phyloP scores from a whole-genome alignment of 2,329 filamentous ascomycete genomes.

The Claviceps fusiformis region DNA sequence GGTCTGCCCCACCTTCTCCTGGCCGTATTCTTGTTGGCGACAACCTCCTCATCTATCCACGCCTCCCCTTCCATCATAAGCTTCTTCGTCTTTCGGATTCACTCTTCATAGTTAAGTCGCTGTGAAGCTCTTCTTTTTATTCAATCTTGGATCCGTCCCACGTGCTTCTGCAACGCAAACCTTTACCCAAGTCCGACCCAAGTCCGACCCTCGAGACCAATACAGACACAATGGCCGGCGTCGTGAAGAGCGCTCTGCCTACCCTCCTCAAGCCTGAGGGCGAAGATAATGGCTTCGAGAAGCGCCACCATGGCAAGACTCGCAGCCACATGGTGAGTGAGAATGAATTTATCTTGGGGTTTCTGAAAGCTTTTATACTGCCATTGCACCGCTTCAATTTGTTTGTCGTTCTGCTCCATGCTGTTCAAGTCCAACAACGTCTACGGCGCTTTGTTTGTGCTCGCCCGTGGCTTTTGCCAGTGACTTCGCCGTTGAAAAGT shows the following conservation, averaged over 20 bases:
- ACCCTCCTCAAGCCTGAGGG: slow-evolving; percentile 62
- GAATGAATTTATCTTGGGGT: not conserved
- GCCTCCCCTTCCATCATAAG: not conserved
- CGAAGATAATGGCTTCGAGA: slow-evolving; percentile 37
- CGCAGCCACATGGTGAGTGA: slow-evolving; percentile 70
- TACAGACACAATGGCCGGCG: slow-evolving; percentile 48
- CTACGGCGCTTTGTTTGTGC: not conserved
- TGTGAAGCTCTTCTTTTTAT: not conserved
- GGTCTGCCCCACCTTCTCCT: slow-evolving; percentile 5
- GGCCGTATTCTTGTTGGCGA: not conserved
- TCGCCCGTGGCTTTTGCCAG: not conserved
- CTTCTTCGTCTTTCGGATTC: not conserved
- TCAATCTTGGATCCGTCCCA: not conserved
- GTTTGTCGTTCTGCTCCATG: not conserved
- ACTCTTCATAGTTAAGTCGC: not conserved
- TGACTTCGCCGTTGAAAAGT: not conserved
- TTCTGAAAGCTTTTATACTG: not conserved
- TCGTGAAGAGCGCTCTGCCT: slow-evolving; percentile 63
- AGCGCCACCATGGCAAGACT: slow-evolving; percentile 70
- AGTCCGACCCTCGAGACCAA: not conserved
- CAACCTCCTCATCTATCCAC: not conserved
- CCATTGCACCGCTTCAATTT: not conserved
- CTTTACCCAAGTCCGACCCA: not conserved
- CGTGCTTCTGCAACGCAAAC: not conserved
- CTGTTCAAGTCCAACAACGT: not conserved